Base-by-base conservation (phyloP, 1,284 basidiomycete genomes). In the Gymnopus androsaceus region DNA sequence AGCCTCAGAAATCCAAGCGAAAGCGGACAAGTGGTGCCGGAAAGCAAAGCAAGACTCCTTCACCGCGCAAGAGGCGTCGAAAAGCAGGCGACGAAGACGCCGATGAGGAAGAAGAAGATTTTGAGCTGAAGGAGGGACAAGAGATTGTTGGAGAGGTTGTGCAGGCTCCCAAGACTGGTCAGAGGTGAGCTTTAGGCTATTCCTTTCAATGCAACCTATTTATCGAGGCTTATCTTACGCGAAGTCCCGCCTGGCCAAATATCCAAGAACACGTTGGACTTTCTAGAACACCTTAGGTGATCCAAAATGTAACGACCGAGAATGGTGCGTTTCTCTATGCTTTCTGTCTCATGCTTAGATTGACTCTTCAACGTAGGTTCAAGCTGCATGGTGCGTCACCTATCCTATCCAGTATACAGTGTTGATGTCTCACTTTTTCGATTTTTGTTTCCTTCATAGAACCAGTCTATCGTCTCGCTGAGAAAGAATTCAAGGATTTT, bases 401-500 rank as follows among this genome's bases (percentile, higher is more conserved):
- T 41, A 14, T 14, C 8, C 33, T 27, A 37, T 12, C 40, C 33
- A 3, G n/a, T n/a, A n/a, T n/a, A n/a, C n/a, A n/a, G n/a, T n/a
- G n/a, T n/a, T n/a, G n/a, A n/a, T n/a, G n/a, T n/a, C n/a, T n/a
- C n/a, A n/a, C n/a, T n/a, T n/a, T n/a, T n/a, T n/a, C n/a, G n/a
- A n/a, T n/a, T n/a, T n/a, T n/a, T n/a, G n/a, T n/a, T n/a, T n/a
- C n/a, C n/a, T n/a, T 37, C 14, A 12, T 11, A 92, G 94, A 95
- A 63, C 89, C 90, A 1, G 83, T 93, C 1, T 95, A 87, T 66
- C 81, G 93, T 11, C 78, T 81, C 36, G 90, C 90, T 0, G 93
- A 95, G 69, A 83, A 86, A 64, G 94, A 97, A 69, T 96, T 90
- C 85, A 88, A 89, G 67, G 84, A 81, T 45, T 97, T 96, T 65